These are phyloP conservation scores for Peribolospora kevripleyi DNA, from an alignment of 768 basidiomycete species.

Conservation along the genomic window DNA sequence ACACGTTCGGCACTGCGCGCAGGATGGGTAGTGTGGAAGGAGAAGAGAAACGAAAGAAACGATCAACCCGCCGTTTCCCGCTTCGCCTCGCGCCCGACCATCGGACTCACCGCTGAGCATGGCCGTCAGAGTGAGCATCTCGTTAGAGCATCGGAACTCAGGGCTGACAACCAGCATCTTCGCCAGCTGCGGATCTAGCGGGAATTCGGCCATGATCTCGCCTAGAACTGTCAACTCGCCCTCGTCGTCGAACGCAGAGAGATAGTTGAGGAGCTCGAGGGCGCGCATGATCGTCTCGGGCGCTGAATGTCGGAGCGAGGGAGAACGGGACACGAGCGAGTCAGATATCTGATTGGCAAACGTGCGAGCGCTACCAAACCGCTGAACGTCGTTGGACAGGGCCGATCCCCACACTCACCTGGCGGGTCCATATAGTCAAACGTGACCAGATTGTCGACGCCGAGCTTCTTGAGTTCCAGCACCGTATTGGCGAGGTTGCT, in stretches of 20 bases:
- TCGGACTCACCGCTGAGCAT: conserved; percentile 62
- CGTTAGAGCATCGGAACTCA: conserved; percentile 87
- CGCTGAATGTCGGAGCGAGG: conserved; percentile 34
- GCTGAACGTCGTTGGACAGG: neutral
- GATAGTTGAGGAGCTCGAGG: conserved; percentile 71
- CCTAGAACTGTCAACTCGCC: conserved; percentile 69
- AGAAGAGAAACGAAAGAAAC: neutral
- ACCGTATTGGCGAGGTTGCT: conserved; percentile 86
- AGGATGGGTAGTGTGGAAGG: neutral
- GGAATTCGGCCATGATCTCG: conserved; percentile 88
- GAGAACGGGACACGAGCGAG: neutral
- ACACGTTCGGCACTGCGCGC: conserved; percentile 60
- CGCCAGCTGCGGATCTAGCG: conserved; percentile 88
- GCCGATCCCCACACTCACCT: neutral
- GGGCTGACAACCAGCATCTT: conserved; percentile 86
- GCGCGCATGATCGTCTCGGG: conserved; percentile 95
- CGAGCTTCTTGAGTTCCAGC: conserved; percentile 77
- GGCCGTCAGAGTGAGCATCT: conserved; percentile 78
- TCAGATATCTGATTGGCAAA: neutral
- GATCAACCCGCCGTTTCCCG: too few relatives aligned
- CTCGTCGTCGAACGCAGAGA: conserved; percentile 80
- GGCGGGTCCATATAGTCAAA: conserved; percentile 47
- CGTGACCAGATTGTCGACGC: conserved; percentile 68
- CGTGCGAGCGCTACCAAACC: neutral
- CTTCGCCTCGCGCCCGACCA: too few relatives aligned